phyloP scores from a whole-genome alignment of 1,139 yeast species.

The Pichia kudriavzevii region DNA sequence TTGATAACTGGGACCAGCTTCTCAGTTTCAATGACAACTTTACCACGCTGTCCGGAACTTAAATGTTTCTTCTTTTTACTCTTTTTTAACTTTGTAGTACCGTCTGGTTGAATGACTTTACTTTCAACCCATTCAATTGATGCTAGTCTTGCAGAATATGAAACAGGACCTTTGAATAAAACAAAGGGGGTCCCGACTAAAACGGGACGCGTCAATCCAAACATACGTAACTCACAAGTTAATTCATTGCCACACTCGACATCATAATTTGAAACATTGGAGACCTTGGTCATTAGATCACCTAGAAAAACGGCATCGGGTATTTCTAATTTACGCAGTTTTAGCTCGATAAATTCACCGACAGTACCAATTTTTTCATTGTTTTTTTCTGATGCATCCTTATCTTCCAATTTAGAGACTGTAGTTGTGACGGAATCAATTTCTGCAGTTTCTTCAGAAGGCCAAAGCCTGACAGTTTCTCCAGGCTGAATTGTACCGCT shows the following conservation, averaged over 20 bases:
- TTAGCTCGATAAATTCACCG: constrained; percentile 64
- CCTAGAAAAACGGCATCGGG: constrained; percentile 58
- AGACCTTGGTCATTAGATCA: constrained; percentile 48
- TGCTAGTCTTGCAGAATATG: constrained; percentile 34
- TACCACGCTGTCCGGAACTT: constrained; percentile 64
- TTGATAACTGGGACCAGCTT: constrained; percentile 7
- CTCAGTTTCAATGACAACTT: constrained; percentile 43
- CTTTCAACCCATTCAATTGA: constrained; percentile 14
- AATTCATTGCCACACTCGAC: constrained; percentile 4
- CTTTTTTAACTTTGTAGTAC: constrained; percentile 7
- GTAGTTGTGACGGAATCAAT: constrained; percentile 33
- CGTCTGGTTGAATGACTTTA: constrained; percentile 8
- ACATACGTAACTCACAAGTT: constrained; percentile 50
- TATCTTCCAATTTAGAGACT: constrained; percentile 19
- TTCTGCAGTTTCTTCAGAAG: constrained; percentile 39
- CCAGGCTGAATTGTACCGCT: constrained; percentile 75
- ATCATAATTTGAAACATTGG: neutral
- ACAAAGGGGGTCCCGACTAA: constrained; percentile 79
- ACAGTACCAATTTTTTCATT: constrained; percentile 42
- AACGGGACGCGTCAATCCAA: constrained; percentile 63
- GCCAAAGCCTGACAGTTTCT: constrained; percentile 58
- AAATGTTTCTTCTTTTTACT: constrained; percentile 61
- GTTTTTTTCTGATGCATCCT: constrained; percentile 21
- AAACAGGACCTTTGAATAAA: constrained; percentile 73
- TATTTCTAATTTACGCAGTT: constrained; percentile 39